Percentiles rank a stretch among this genome's conserved stretches.
Evolutionary conservation across 495 filamentous ascomycete species (phyloP).

Genomic region (Penicillium cataractarum): DNA sequence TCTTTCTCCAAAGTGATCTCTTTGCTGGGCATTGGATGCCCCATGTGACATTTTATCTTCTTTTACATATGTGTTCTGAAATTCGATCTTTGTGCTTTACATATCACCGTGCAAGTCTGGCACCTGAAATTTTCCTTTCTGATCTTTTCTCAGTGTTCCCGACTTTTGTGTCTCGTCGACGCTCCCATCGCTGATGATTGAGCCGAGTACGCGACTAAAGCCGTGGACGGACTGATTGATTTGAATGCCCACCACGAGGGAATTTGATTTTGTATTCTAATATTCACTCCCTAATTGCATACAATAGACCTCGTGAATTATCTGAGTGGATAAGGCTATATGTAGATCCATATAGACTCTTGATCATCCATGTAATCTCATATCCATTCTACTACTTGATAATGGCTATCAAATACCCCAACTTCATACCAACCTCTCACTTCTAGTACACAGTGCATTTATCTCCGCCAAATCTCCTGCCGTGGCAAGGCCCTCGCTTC

Average conservation of each 20-base stretch:
- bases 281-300: constrained; percentile 20
- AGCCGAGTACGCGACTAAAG: constrained; percentile 2
- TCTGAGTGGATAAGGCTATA: background rate
- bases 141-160: constrained; percentile 1
- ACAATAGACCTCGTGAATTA: constrained; percentile 15
- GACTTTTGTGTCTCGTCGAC: background rate
- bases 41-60: constrained; percentile 1
- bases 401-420: too few species aligned
- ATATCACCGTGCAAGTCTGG: background rate
- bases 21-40: background rate
- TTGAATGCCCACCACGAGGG: constrained; percentile 15
- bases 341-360: background rate
- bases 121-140: constrained; percentile 7
- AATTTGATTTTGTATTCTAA: constrained; percentile 20
- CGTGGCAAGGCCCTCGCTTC: too few species aligned
- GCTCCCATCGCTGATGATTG: constrained; percentile 2
- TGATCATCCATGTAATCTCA: too few species aligned
- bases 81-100: background rate
- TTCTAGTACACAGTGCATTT: too few species aligned
- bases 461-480: too few species aligned
- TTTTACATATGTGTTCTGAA: background rate
- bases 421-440: too few species aligned
- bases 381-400: too few species aligned
- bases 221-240: constrained; percentile 10
- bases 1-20: background rate